Evolutionary conservation across 2,329 filamentous ascomycete species (phyloP), one percentile per base, ranked within the genome.

Genomic region (Clonostachys solani): DNA sequence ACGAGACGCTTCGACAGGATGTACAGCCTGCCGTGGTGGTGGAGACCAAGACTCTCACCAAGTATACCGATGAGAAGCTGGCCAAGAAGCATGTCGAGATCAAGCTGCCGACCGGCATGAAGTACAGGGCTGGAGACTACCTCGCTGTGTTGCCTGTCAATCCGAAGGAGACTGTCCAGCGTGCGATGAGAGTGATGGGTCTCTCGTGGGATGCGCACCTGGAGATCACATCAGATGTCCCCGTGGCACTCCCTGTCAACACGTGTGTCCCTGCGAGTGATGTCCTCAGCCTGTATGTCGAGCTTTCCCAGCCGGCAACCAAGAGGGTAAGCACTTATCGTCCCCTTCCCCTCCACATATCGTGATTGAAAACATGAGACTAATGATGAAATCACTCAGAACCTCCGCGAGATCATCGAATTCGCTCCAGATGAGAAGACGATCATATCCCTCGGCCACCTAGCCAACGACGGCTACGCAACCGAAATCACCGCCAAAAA

Each of bases 61-160:
- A 35, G 35, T 60, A 29, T 29, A 9, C 16, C 52, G 74, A 67
- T 1, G 44, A 77, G 0, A 67, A 68, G 83, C 33, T 72, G 72
- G 9, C 71, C 36, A 87, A 87, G 66, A 73, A 76, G 16, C 72
- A 81, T 45, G 71, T 87, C 10, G 77, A 78, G 44, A 77, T 88
- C n/a, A 75, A 78, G 47, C 69, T 90, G 0, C 86, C 86, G 0
- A 73, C 69, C 1, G 77, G 74, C 42, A 68, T 78, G 65, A 72
- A 70, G 0, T 90, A 89, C 61, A 72, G 75, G 17, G 76, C 81
- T 6, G 86, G 86, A 16, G 86, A 90, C 57, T 89, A 91, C 59
- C 73, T 90, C 2, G 80, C 83, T 0, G 72, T 88, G 3, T 67
- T 88, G 1, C 86, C 86, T 0, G 64, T 85, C 16, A 90, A 90